phyloP scores from a whole-genome alignment of 306 rosid species.

The Adenanthera pavonina region DNA sequence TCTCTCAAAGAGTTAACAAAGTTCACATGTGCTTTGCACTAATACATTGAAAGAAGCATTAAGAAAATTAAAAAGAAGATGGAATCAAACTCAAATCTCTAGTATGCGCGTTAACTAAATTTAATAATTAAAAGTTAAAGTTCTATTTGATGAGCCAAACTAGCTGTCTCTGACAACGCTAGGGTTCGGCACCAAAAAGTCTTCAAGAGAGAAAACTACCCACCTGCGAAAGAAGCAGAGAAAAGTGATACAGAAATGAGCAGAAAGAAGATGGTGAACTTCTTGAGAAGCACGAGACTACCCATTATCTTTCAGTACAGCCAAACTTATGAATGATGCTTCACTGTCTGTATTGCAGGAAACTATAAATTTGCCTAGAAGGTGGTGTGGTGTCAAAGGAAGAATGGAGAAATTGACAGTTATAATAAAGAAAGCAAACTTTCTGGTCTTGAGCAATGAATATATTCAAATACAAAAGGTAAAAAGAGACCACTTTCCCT shows the following conservation, averaged over 20 bases:
- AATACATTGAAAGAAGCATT: background rate
- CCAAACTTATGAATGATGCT: background rate
- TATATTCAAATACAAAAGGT: slow-evolving; percentile 53
- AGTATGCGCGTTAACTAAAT: background rate
- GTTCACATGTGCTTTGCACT: slow-evolving; percentile 42
- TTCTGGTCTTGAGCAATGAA: slow-evolving; percentile 38
- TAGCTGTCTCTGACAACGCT: slow-evolving; percentile 44
- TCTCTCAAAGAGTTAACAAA: background rate
- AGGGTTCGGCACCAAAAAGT: slow-evolving; percentile 8
- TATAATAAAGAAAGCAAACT: slow-evolving; percentile 31
- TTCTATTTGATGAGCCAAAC: background rate
- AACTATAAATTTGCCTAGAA: background rate
- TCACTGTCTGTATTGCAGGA: background rate
- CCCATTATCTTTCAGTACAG: slow-evolving; percentile 33
- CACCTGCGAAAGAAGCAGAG: slow-evolving; percentile 73
- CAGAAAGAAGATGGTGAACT: slow-evolving; percentile 57
- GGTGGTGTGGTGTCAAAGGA: background rate
- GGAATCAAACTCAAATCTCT: slow-evolving; percentile 27
- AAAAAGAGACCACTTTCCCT: slow-evolving; percentile 66
- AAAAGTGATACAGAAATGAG: slow-evolving; percentile 62
- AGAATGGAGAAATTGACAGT: background rate
- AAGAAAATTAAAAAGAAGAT: slow-evolving; percentile 14
- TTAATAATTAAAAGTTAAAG: slow-evolving; percentile 19
- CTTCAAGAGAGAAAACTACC: slow-evolving; percentile 21
- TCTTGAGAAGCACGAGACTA: slow-evolving; percentile 56